Evolutionary conservation across 179 eudicot species (phyloP), one percentile per base, ranked within the genome.

Genomic region (Silene coronaria): DNA sequence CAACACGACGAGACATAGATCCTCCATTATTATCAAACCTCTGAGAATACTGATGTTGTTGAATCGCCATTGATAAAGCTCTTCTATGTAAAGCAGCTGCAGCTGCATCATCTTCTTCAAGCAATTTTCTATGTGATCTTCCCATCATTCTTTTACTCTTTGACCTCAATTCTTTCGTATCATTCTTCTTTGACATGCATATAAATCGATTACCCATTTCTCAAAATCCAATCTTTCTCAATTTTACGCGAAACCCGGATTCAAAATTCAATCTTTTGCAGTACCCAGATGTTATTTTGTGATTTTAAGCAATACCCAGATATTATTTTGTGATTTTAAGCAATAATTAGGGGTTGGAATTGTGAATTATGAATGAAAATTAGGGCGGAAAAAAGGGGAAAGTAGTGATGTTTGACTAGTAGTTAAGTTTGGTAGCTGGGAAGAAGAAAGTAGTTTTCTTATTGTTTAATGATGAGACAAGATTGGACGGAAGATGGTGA

Each of bases 1-100:
- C 91, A 67, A 89, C 66, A 19, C 98, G 89, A 27, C 98, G 90
- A 57, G 98, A 93, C 86, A 88, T 91, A 36, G 96, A 90, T 42
- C 90, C 95, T 69, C 58, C 95, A 77, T 78, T 84, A 77, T 78
- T 84, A 0, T 91, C 98, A 55, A 88, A 91, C 46, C 97, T 77
- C 82, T 93, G 98, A 79, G 98, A 91, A 80, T 88, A 66, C 77
- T 91, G 92, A 61, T 91, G 94, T 76, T 91, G 97, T 1, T 92
- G 97, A 84, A 92, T 80, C 28, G 91, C 97, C 92, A 92, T 87
- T 6, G 97, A 84, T 17, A 92, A 77, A 67, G 97, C 97, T 73
- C 92, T 92, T 48, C 87, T 80, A 73, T 92, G 86, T 34, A 92
- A 59, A 69, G 91, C 85, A 68, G 91, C 81, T 70, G 91, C 85